These are phyloP conservation scores for Calonectria henricotiae DNA, from an alignment of 2,329 filamentous ascomycete species.

Conservation along the genomic window DNA sequence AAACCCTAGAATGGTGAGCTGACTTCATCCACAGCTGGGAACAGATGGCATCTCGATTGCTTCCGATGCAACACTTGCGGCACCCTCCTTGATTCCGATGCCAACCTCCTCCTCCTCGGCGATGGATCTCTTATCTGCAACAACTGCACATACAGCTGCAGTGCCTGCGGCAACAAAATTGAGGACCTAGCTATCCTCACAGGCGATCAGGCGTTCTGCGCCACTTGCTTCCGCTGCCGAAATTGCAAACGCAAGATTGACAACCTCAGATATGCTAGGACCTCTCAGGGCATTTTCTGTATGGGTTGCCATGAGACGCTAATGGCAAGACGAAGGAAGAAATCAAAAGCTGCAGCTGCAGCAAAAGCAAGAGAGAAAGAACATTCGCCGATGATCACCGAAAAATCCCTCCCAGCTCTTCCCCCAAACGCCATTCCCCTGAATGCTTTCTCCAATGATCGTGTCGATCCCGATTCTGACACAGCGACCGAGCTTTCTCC, in stretches of 20 bases:
- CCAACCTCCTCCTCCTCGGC: slow-evolving; percentile 95
- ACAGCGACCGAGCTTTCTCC: slow-evolving; percentile 81
- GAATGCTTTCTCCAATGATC: slow-evolving; percentile 74
- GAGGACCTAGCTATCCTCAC: slow-evolving; percentile 98
- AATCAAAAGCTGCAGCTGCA: slow-evolving; percentile 77
- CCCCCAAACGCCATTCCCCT: slow-evolving; percentile 81
- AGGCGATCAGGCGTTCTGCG: slow-evolving; percentile 97
- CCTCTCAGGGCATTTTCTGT: slow-evolving; percentile 98
- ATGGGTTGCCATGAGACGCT: slow-evolving; percentile 99
- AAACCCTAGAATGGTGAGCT: slow-evolving; percentile 48
- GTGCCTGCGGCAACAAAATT: slow-evolving; percentile 96
- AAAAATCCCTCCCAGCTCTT: slow-evolving; percentile 94
- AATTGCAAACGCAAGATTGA: slow-evolving; percentile 99
- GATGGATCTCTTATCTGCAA: slow-evolving; percentile 99
- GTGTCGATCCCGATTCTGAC: slow-evolving; percentile 75
- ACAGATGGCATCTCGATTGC: slow-evolving; percentile 99
- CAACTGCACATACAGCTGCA: slow-evolving; percentile 99
- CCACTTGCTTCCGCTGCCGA: slow-evolving; percentile 95
- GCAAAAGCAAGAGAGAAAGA: slow-evolving; percentile 77
- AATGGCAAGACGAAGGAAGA: slow-evolving; percentile 93
- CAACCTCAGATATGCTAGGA: slow-evolving; percentile 96
- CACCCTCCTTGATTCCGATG: slow-evolving; percentile 97
- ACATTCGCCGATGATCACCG: slow-evolving; percentile 78
- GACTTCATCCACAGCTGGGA: slow-evolving; percentile 77
- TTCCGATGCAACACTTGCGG: slow-evolving; percentile 97